A percentile compares a stretch with the other conserved stretches of the same genome.
Conservation (phyloP, 169 alveolate species). For the Plasmodium adleri region DNA sequence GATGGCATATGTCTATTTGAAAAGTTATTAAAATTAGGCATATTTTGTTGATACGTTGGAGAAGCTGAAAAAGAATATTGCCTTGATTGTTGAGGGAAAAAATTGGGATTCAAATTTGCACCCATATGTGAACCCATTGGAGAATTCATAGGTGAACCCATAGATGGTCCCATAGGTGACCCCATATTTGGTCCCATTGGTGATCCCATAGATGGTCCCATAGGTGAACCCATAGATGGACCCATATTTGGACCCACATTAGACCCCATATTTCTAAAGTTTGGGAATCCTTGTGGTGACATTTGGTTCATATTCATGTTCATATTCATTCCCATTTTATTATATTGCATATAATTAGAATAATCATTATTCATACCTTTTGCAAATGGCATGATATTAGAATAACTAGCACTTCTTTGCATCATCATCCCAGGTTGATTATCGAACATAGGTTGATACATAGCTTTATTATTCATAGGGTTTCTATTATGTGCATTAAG, state of each 20-base stretch:
- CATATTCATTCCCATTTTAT: slow-evolving; percentile 39
- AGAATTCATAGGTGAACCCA: slow-evolving; percentile 3
- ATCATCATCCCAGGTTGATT: slow-evolving; percentile 26
- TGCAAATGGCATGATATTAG: slow-evolving; percentile 41
- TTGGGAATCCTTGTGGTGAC: not conserved
- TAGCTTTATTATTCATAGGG: slow-evolving; percentile 15
- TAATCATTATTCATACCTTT: slow-evolving; percentile 18
- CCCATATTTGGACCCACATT: slow-evolving; percentile 20
- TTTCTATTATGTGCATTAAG: slow-evolving; percentile 24
- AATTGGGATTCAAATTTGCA: slow-evolving; percentile 28
- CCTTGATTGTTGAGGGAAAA: slow-evolving; percentile 56
- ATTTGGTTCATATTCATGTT: not conserved
- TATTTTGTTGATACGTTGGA: slow-evolving; percentile 20
- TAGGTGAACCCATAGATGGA: not conserved
- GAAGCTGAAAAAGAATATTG: slow-evolving; percentile 47
- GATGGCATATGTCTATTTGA: slow-evolving; percentile 19
- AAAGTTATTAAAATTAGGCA: slow-evolving; percentile 14
- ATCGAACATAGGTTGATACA: slow-evolving; percentile 53
- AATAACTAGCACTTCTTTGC: slow-evolving; percentile 58
- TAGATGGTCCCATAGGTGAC: slow-evolving; percentile 6
- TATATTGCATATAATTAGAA: slow-evolving; percentile 39
- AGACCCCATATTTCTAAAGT: slow-evolving; percentile 8
- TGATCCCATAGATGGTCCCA: slow-evolving; percentile 5
- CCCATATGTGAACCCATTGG: slow-evolving; percentile 4
- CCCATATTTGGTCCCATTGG: not conserved